Evolutionary conservation across 2,329 filamentous ascomycete species (phyloP).

Genomic region (Fusarium pseudonygamai): DNA sequence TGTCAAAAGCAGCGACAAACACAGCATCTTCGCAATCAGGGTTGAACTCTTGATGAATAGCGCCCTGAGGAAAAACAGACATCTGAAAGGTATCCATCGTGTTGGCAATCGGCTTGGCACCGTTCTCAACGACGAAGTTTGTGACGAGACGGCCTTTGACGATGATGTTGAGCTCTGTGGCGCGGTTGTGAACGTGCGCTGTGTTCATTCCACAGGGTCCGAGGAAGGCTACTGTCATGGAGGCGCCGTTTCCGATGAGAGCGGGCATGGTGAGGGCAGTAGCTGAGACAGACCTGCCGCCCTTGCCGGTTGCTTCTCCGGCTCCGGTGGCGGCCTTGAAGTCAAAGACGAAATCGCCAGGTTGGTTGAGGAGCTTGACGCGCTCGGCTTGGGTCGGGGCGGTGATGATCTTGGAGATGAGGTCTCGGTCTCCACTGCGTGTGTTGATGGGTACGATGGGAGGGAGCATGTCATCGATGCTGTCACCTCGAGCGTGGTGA

Average conservation of each 20-base stretch:
- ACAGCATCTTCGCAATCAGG: slow-evolving; percentile 58
- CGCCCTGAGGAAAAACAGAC: slow-evolving; percentile 60
- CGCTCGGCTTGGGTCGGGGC: slow-evolving; percentile 46
- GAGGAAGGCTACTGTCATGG: slow-evolving; percentile 14
- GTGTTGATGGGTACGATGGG: slow-evolving; percentile 23
- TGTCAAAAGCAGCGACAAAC: slow-evolving; percentile 59
- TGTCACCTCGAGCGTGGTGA: background rate
- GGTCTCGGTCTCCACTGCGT: slow-evolving; percentile 31
- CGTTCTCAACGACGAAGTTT: slow-evolving; percentile 4
- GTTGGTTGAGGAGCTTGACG: slow-evolving; percentile 39
- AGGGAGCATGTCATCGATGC: slow-evolving; percentile 15
- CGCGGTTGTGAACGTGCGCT: slow-evolving; percentile 11
- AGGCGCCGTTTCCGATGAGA: slow-evolving; percentile 13
- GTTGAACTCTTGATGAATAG: slow-evolving; percentile 62
- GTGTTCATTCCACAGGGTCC: slow-evolving; percentile 20
- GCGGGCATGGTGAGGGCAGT: slow-evolving; percentile 17
- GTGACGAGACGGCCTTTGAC: slow-evolving; percentile 18
- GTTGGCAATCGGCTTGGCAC: slow-evolving; percentile 47
- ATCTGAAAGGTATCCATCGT: slow-evolving; percentile 54
- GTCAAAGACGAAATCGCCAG: slow-evolving; percentile 14
- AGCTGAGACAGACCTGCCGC: slow-evolving; percentile 1
- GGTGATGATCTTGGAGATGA: slow-evolving; percentile 45
- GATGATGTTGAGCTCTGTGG: slow-evolving; percentile 11
- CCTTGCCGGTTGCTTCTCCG: slow-evolving; percentile 1
- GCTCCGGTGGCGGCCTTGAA: background rate